Conservation (phyloP, 208 protist genomes). For the Phytomonas francai region DNA sequence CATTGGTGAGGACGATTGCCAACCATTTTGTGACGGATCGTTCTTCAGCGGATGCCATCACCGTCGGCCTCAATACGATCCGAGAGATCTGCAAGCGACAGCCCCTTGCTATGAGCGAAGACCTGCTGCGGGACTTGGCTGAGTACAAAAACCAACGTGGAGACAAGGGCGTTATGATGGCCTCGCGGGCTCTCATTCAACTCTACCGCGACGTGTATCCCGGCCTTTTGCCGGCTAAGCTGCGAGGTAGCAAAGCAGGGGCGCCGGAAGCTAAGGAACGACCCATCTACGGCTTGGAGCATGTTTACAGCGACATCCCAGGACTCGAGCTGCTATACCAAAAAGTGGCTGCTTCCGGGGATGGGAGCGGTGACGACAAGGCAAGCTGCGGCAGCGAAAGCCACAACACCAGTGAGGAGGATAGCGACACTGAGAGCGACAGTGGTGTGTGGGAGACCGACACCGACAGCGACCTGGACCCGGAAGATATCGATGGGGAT, state of each 20-base stretch:
- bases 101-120: constrained; percentile 91
- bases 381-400: constrained; percentile 6
- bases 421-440: constrained; percentile 39
- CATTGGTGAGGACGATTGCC: constrained; percentile 90
- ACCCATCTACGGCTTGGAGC: constrained; percentile 61
- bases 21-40: constrained; percentile 96
- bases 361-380: background rate
- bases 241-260: constrained; percentile 68
- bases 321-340: constrained; percentile 79
- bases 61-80: constrained; percentile 95
- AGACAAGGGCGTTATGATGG: constrained; percentile 95
- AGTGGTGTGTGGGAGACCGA: constrained; percentile 69
- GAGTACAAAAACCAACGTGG: constrained; percentile 90
- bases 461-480: constrained; percentile 50
- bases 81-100: constrained; percentile 93
- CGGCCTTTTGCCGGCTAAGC: constrained; percentile 91
- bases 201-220: constrained; percentile 94
- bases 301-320: constrained; percentile 80
- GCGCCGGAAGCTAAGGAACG: constrained; percentile 11
- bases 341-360: background rate
- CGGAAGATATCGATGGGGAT: constrained; percentile 65
- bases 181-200: constrained; percentile 91
- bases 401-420: constrained; percentile 18
- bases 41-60: constrained; percentile 89
- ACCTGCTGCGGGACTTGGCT: constrained; percentile 91